Conservation (phyloP, 805 yeast species). For the Candida dendrica region DNA sequence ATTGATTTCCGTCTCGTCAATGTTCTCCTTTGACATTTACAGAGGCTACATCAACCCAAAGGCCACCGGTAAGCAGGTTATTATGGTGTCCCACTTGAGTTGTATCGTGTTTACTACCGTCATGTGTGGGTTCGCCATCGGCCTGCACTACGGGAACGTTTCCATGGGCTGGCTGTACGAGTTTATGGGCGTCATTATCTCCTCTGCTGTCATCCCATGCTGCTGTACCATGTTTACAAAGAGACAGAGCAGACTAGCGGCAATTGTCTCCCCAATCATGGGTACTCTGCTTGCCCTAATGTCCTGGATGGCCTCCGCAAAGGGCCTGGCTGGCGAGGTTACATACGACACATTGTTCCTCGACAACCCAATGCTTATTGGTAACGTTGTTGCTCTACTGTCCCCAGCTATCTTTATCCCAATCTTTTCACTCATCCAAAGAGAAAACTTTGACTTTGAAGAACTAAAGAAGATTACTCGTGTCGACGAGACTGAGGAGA, state of each 20-base stretch:
- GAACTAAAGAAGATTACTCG: constrained; percentile 51
- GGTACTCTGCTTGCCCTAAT: constrained; percentile 71
- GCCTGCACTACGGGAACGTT: constrained; percentile 73
- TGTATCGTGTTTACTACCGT: constrained; percentile 53
- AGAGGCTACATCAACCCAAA: constrained; percentile 71
- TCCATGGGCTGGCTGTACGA: constrained; percentile 80
- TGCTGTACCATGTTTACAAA: constrained; percentile 57
- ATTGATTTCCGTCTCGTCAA: constrained; percentile 79
- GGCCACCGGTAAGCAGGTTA: constrained; percentile 69
- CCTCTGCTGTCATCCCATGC: constrained; percentile 79
- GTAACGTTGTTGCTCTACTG: constrained; percentile 76
- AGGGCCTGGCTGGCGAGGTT: constrained; percentile 32
- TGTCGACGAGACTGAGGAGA: constrained; percentile 68
- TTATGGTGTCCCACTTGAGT: constrained; percentile 57
- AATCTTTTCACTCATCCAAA: constrained; percentile 53
- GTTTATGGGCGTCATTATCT: constrained; percentile 77
- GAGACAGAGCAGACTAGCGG: constrained; percentile 64
- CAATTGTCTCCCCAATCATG: constrained; percentile 65
- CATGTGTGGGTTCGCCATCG: constrained; percentile 81
- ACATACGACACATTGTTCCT: constrained; percentile 57
- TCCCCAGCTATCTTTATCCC: constrained; percentile 67
- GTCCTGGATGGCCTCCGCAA: constrained; percentile 55
- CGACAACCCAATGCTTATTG: constrained; percentile 85
- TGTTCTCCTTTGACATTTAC: constrained; percentile 81
- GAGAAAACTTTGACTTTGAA: constrained; percentile 71